Conservation (phyloP, 140 eudicot genomes). For the Anethum foeniculum region DNA sequence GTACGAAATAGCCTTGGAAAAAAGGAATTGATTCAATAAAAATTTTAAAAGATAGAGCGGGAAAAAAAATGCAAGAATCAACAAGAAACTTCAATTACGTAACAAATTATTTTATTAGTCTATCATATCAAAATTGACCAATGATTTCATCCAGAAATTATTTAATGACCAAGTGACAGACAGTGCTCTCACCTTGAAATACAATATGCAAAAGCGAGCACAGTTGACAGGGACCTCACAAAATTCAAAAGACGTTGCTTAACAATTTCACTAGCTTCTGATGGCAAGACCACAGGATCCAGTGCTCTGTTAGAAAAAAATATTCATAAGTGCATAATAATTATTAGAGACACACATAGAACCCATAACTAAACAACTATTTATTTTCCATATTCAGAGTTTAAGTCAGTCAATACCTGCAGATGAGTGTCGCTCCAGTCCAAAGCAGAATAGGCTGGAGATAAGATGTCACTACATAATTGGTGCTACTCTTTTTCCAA, state of each 20-base stretch:
- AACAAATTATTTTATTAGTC: neutral
- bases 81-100: neutral
- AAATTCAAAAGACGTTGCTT: constrained; percentile 71
- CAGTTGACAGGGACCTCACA: constrained; percentile 83
- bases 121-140: neutral
- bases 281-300: constrained; percentile 73
- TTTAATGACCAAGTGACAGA: neutral
- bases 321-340: constrained; percentile 3
- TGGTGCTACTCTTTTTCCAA: constrained; percentile 73
- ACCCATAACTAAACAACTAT: neutral
- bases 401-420: constrained; percentile 49
- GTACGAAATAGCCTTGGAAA: neutral
- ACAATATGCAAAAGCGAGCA: constrained; percentile 81
- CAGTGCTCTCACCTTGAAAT: constrained; percentile 57
- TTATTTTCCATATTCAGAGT: neutral
- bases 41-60: neutral
- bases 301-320: constrained; percentile 43
- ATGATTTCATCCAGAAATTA: neutral
- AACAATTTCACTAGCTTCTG: constrained; percentile 82
- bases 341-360: neutral
- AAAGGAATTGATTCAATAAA: neutral
- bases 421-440: constrained; percentile 78
- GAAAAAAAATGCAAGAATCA: neutral
- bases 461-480: constrained; percentile 69
- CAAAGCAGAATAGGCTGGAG: constrained; percentile 84